Percentiles rank a stretch among this genome's conserved stretches.
phyloP scores from a whole-genome alignment of 768 basidiomycete species.

The Suillus clintonianus region DNA sequence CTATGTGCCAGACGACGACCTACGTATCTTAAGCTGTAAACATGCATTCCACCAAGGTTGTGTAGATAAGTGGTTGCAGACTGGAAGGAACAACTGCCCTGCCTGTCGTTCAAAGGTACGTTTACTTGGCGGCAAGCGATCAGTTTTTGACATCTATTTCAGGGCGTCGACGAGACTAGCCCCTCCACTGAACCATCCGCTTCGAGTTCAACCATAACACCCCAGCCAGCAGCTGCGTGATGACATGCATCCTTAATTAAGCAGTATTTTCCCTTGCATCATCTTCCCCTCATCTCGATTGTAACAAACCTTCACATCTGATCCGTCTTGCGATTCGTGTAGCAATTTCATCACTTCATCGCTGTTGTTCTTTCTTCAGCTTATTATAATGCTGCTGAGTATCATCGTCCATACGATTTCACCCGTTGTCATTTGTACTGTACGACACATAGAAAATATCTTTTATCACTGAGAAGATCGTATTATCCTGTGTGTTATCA shows the following conservation, averaged over 20 bases:
- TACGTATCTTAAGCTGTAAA: slow-evolving; percentile 79
- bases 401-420: neutral
- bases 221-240: slow-evolving; percentile 12
- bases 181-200: slow-evolving; percentile 1
- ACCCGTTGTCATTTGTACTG: neutral
- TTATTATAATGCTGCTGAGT: neutral
- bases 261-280: neutral
- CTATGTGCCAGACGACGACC: slow-evolving; percentile 74
- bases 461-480: neutral
- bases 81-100: slow-evolving; percentile 88
- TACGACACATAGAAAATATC: neutral
- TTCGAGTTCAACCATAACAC: slow-evolving; percentile 8
- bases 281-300: neutral
- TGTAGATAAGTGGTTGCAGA: slow-evolving; percentile 86
- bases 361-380: slow-evolving; percentile 10
- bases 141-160: neutral
- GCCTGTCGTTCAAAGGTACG: slow-evolving; percentile 80
- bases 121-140: neutral
- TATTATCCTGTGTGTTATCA: neutral
- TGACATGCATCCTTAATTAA: neutral
- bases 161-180: slow-evolving; percentile 29
- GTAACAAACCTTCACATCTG: neutral
- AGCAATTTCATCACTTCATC: slow-evolving; percentile 6
- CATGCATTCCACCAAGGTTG: slow-evolving; percentile 91
- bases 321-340: slow-evolving; percentile 17